Conservation (phyloP, 768 basidiomycete genomes). For the Cystofilobasidium capitatum region DNA sequence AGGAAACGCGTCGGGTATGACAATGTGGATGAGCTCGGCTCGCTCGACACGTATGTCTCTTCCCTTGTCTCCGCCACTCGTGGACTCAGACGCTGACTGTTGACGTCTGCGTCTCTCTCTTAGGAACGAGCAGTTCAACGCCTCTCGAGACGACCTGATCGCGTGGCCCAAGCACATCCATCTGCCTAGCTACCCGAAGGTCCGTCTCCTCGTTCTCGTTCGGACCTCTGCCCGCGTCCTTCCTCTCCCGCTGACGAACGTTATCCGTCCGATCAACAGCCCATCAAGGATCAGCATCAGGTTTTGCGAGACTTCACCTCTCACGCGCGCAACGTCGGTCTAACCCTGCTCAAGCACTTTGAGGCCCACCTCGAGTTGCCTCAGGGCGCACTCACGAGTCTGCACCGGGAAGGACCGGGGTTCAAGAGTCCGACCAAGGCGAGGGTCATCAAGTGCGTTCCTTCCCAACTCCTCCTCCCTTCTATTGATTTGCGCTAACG, state of each 20-base stretch:
- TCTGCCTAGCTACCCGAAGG: not conserved
- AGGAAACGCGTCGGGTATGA: conserved; percentile 20
- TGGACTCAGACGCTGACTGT: not conserved
- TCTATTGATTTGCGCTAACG: no score
- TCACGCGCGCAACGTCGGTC: not conserved
- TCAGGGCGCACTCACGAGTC: not conserved
- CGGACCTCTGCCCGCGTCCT: not conserved
- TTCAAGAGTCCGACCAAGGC: conserved; percentile 18
- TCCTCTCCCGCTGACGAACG: not conserved
- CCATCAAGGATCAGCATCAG: no score
- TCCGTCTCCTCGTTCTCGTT: not conserved
- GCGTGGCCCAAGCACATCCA: conserved; percentile 3
- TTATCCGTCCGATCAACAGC: not conserved
- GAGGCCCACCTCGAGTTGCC: conserved; percentile 14
- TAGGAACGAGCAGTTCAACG: conserved; percentile 22
- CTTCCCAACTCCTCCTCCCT: no score
- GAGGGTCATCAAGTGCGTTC: no score
- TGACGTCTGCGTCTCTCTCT: not conserved
- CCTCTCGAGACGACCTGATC: conserved; percentile 8
- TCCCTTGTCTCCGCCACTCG: not conserved
- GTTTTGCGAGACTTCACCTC: no score
- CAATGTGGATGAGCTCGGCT: conserved; percentile 16
- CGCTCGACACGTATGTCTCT: conserved; percentile 19
- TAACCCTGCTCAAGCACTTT: conserved; percentile 12
- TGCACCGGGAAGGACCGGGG: conserved; percentile 17